These are phyloP conservation scores for Vitis rupestris DNA, from an alignment of 164 flowering plant genomes.

Conservation along the genomic window DNA sequence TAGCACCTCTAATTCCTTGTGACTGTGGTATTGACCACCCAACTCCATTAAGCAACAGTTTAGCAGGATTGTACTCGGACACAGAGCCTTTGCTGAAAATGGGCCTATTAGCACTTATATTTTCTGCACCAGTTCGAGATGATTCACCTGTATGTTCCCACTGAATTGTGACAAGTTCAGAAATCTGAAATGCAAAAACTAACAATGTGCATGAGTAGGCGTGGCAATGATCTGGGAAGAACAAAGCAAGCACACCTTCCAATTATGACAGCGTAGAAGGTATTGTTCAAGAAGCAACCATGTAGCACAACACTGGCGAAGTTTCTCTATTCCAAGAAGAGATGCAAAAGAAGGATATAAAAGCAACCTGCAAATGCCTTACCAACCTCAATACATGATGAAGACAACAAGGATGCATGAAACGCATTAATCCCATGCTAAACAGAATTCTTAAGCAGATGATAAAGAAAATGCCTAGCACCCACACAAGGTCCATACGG, in stretches of 20 bases:
- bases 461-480: constrained; percentile 12
- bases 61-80: constrained; percentile 71
- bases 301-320: constrained; percentile 90
- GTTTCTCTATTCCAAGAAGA: constrained; percentile 94
- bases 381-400: constrained; percentile 7
- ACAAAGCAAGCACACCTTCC: constrained; percentile 63
- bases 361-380: constrained; percentile 59
- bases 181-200: constrained; percentile 14
- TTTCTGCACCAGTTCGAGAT: constrained; percentile 45
- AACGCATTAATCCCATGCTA: neutral
- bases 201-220: neutral
- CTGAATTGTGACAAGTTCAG: constrained; percentile 56
- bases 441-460: constrained; percentile 7
- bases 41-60: constrained; percentile 79
- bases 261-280: constrained; percentile 70
- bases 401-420: neutral
- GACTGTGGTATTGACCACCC: constrained; percentile 97
- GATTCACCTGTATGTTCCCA: constrained; percentile 79
- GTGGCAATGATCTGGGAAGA: neutral
- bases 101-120: constrained; percentile 38
- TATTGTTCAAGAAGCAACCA: constrained; percentile 95
- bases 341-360: constrained; percentile 90
- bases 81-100: constrained; percentile 33
- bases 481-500: constrained; percentile 94
- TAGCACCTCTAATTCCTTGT: constrained; percentile 61